Evolutionary conservation across 768 basidiomycete species (phyloP), one percentile per base, ranked within the genome.

Genomic region (Cubamyces sp.): DNA sequence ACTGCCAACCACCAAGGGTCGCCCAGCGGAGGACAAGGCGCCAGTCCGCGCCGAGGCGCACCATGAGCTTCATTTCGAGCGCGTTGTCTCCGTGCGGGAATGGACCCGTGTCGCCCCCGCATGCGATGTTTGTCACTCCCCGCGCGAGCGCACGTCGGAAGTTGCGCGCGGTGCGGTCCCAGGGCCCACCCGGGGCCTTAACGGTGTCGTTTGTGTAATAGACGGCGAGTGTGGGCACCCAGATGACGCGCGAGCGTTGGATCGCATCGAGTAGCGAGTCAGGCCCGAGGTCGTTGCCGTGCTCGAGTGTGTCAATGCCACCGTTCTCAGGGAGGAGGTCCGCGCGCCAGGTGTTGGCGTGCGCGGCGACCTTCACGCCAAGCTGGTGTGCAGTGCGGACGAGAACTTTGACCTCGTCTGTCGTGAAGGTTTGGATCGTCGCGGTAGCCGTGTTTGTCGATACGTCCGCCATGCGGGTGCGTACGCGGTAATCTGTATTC

Each of bases 61-160:
- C 80, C 88, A 88, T 87, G 30, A 87, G 70, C 66, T 80, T 74
- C 78, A 88, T 75, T 76, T 88, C 87, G 43, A 82, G 71, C 26
- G 82, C 79, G 67, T 88, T 88, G 64, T 78, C 74, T 0, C 86
- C 87, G 67, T 87, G 87, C 18, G 80, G 66, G 70, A 88, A 88
- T 2, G 81, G 80, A 9, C 86, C 87, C 2, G 87, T 88, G 71
- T 88, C 85, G 1, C 87, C 85, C 7, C 87, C 86, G 68, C 83
- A 84, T 7, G 84, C 84, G 54, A 88, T 78, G 55, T 78, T 77
- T 11, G 81, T 77, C 64, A 81, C 73, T 0, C 77, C 78, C 3
- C 71, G 66, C 45, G 73, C 72, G 6, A 87, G 67, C 14, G 81
- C 84, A 5, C 73, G 71, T 54, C 73, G 65, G 74, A 90, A 88